phyloP scores from a whole-genome alignment of 1,139 yeast genomes.

The Nakaseomyces sp. region DNA sequence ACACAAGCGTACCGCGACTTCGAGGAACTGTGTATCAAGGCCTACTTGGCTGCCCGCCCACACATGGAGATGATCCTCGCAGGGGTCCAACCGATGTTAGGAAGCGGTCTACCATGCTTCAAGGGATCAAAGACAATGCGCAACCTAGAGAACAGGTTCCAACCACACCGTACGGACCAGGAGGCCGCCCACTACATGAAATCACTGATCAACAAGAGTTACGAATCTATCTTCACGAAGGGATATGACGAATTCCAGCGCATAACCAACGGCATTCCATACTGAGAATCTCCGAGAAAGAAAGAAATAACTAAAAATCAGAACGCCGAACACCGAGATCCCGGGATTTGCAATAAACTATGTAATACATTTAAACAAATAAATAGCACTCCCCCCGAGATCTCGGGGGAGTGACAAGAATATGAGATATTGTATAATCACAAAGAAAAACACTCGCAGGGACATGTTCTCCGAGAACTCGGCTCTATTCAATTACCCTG shows the following conservation, averaged over 20 bases:
- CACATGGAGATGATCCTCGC: slow-evolving; percentile 80
- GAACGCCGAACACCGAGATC: background rate
- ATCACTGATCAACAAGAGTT: slow-evolving; percentile 66
- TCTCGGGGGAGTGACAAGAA: too few species aligned
- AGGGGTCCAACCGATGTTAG: slow-evolving; percentile 87
- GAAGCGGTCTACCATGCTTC: slow-evolving; percentile 93
- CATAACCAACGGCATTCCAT: slow-evolving; percentile 92
- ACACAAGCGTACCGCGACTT: slow-evolving; percentile 92
- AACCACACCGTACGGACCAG: slow-evolving; percentile 65
- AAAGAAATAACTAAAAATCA: too few species aligned
- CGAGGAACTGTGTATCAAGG: slow-evolving; percentile 90
- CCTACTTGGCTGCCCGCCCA: slow-evolving; percentile 82
- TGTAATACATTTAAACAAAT: too few species aligned
- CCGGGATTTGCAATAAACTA: background rate
- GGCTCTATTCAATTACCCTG: background rate
- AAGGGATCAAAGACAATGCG: slow-evolving; percentile 74
- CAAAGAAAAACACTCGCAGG: background rate
- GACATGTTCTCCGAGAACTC: background rate
- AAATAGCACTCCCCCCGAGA: too few species aligned
- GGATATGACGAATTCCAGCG: slow-evolving; percentile 98
- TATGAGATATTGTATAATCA: too few species aligned
- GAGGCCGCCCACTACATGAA: slow-evolving; percentile 80
- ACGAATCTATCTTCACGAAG: slow-evolving; percentile 81
- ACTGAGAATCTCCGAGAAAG: too few species aligned
- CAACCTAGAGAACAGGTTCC: slow-evolving; percentile 71